Percentiles rank a stretch among this genome's conserved stretches.
Conservation (phyloP, 2,329 filamentous ascomycete genomes). For the Trichoderma semiorbis region DNA sequence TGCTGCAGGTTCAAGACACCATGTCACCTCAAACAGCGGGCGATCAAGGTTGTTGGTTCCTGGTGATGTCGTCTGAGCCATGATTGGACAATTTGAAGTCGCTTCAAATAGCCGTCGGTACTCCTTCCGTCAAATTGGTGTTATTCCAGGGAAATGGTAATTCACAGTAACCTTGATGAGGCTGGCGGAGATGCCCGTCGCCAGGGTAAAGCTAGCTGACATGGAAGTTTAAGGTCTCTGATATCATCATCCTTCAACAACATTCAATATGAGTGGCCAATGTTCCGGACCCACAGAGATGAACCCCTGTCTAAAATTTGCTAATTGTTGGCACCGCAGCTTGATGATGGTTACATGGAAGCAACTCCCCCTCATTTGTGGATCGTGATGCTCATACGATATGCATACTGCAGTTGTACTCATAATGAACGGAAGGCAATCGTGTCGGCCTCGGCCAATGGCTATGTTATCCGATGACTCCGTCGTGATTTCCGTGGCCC, state of each 20-base stretch:
- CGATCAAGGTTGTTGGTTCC: neutral
- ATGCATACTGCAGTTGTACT: neutral
- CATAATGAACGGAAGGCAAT: neutral
- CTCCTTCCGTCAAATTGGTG: neutral
- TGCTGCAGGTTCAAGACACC: constrained; percentile 15
- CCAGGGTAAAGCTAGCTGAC: neutral
- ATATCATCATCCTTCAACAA: neutral
- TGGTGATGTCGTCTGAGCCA: neutral
- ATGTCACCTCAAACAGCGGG: constrained; percentile 12
- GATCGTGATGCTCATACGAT: neutral
- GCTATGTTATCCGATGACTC: neutral
- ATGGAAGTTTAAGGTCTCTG: neutral
- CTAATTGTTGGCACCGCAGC: neutral
- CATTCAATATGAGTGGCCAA: neutral
- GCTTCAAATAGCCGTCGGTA: constrained; percentile 15
- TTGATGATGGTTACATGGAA: constrained; percentile 1
- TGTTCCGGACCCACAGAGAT: neutral
- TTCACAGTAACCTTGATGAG: neutral
- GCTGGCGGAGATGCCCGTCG: neutral
- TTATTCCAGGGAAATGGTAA: neutral
- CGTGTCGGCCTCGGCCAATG: neutral
- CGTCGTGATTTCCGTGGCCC: neutral
- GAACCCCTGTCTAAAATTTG: neutral
- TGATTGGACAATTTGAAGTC: neutral
- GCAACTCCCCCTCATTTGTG: constrained; percentile 10